phyloP scores from a whole-genome alignment of 352 stramenopile genomes.

The Peronospora destructor region DNA sequence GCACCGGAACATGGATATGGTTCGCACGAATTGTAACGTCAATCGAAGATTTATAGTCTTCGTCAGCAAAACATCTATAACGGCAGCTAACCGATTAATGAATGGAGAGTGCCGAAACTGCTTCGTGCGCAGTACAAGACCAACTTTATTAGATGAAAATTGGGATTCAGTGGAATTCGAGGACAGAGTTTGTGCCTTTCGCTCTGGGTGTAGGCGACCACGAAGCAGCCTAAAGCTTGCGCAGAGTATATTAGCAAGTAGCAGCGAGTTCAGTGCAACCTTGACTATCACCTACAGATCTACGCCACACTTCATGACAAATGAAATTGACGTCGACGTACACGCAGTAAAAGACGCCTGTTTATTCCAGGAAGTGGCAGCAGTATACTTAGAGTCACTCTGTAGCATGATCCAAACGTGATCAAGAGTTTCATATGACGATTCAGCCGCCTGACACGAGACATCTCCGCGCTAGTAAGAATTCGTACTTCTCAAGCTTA shows the following conservation, averaged over 20 bases:
- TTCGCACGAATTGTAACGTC: slow-evolving; percentile 7
- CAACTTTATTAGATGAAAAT: not conserved
- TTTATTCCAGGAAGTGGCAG: slow-evolving; percentile 14
- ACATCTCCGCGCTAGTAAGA: slow-evolving; percentile 26
- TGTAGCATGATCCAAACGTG: slow-evolving; percentile 11
- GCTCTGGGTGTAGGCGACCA: slow-evolving; percentile 1
- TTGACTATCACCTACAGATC: slow-evolving; percentile 7
- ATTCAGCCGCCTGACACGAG: slow-evolving; percentile 37
- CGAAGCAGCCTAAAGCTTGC: slow-evolving; percentile 5
- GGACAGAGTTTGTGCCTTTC: slow-evolving; percentile 3
- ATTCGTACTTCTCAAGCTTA: slow-evolving; percentile 9
- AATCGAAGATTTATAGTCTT: slow-evolving; percentile 19
- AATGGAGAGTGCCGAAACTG: slow-evolving; percentile 5
- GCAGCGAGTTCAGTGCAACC: slow-evolving; percentile 8
- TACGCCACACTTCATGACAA: slow-evolving; percentile 12
- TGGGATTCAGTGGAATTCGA: not conserved
- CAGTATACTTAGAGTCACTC: slow-evolving; percentile 25
- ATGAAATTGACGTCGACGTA: slow-evolving; percentile 2
- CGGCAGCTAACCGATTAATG: slow-evolving; percentile 5
- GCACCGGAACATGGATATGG: not conserved
- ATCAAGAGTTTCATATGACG: too few species aligned
- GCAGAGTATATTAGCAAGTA: slow-evolving; percentile 15
- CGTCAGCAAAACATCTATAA: slow-evolving; percentile 19
- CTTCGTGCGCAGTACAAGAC: slow-evolving; percentile 1
- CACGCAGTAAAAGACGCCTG: not conserved